A percentile compares a stretch with the other conserved stretches of the same genome.
phyloP scores from a whole-genome alignment of 2,329 filamentous ascomycete genomes.

The Colletotrichum echinochloae region DNA sequence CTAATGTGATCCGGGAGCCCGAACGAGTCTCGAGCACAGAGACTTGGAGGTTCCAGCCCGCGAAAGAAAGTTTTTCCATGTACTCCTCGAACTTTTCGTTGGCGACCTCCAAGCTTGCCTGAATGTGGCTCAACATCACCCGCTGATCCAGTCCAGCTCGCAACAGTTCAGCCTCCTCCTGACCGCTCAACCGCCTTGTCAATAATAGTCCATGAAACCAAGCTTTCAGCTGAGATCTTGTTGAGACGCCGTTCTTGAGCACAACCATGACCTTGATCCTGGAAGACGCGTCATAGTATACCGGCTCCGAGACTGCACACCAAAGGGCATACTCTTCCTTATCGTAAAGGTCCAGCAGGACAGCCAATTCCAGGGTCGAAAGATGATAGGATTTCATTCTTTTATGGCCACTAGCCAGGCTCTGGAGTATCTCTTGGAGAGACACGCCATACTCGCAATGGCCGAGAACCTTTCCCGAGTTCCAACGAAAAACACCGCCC shows the following conservation, averaged over 20 bases:
- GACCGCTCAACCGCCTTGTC: not conserved
- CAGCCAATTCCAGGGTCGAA: conserved; percentile 1
- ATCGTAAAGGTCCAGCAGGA: conserved; percentile 16
- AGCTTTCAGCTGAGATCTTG: conserved; percentile 32
- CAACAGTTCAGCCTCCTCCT: conserved; percentile 3
- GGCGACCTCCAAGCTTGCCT: not conserved
- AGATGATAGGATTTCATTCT: conserved; percentile 19
- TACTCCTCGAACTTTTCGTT: conserved; percentile 28
- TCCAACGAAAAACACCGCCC: conserved; percentile 31
- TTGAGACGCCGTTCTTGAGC: conserved; percentile 28
- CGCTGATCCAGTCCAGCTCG: conserved; percentile 5
- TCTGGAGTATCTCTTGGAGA: conserved; percentile 7
- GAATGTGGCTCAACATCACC: conserved; percentile 22
- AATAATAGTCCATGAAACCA: conserved; percentile 33
- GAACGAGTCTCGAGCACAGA: conserved; percentile 31
- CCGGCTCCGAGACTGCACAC: conserved; percentile 1
- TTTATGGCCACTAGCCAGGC: conserved; percentile 2
- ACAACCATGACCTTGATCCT: conserved; percentile 23
- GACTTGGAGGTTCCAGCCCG: conserved; percentile 33
- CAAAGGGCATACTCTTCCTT: conserved; percentile 28
- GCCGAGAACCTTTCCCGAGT: conserved; percentile 9
- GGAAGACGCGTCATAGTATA: not conserved
- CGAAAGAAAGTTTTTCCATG: conserved; percentile 7
- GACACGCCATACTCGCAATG: conserved; percentile 33
- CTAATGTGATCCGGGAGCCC: conserved; percentile 31